A percentile compares a stretch with the other conserved stretches of the same genome.
phyloP scores from a whole-genome alignment of 768 basidiomycete genomes.

The Trametes elegans region DNA sequence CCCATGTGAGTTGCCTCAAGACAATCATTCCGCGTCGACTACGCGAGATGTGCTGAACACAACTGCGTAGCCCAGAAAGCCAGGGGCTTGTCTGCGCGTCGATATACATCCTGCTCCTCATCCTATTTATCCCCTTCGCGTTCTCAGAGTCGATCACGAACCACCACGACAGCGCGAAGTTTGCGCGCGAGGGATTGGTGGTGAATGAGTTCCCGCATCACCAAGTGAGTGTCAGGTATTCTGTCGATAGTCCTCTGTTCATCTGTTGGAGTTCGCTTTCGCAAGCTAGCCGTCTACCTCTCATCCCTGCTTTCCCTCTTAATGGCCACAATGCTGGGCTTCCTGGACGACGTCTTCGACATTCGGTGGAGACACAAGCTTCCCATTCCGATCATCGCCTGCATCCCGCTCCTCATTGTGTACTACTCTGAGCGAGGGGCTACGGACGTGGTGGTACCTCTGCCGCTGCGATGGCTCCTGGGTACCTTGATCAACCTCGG shows the following conservation, averaged over 20 bases:
- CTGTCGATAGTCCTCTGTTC: background rate
- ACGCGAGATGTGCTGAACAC: background rate
- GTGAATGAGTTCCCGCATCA: slow-evolving; percentile 75
- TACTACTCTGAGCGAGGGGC: slow-evolving; percentile 95
- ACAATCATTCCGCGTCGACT: background rate
- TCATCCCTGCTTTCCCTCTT: slow-evolving; percentile 90
- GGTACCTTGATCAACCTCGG: slow-evolving; percentile 87
- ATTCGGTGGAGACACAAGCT: slow-evolving; percentile 98
- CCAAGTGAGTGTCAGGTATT: slow-evolving; percentile 48
- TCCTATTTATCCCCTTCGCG: slow-evolving; percentile 93
- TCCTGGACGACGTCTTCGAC: slow-evolving; percentile 96
- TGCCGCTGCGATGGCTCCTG: slow-evolving; percentile 70
- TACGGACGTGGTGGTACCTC: slow-evolving; percentile 90
- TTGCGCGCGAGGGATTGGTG: slow-evolving; percentile 57
- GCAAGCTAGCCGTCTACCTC: slow-evolving; percentile 85
- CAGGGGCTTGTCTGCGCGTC: slow-evolving; percentile 88
- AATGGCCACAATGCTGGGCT: slow-evolving; percentile 91
- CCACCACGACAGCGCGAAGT: slow-evolving; percentile 38
- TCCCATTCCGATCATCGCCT: slow-evolving; percentile 94
- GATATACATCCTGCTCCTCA: slow-evolving; percentile 82
- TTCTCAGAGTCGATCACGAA: slow-evolving; percentile 72
- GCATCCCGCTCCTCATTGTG: slow-evolving; percentile 91
- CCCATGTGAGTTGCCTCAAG: slow-evolving; percentile 52
- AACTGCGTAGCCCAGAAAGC: slow-evolving; percentile 76
- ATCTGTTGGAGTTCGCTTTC: background rate